A percentile compares a stretch with the other conserved stretches of the same genome.
Conservation (phyloP, 495 filamentous ascomycete species). For the Aspergillus haitiensis region DNA sequence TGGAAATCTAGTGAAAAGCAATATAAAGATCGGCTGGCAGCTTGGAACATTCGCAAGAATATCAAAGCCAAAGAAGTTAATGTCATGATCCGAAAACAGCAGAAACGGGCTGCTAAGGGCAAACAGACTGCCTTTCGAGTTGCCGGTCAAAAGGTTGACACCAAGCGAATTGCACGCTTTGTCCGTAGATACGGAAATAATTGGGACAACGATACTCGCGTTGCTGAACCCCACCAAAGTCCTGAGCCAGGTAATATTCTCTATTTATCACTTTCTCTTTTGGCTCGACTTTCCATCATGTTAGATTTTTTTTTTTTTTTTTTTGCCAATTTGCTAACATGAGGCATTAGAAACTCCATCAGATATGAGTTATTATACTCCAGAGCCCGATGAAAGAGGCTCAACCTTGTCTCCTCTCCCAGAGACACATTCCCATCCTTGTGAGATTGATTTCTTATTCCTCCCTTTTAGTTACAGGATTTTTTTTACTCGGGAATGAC, state of each 20-base stretch:
- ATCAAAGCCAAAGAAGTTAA: slow-evolving; percentile 48
- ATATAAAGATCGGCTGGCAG: slow-evolving; percentile 48
- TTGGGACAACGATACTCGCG: slow-evolving; percentile 29
- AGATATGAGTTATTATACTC: slow-evolving; percentile 47
- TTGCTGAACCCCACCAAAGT: slow-evolving; percentile 21
- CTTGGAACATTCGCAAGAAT: slow-evolving; percentile 48
- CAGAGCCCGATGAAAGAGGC: slow-evolving; percentile 35
- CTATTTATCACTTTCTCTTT: neutral
- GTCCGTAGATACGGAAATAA: slow-evolving; percentile 36
- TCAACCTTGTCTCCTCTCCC: slow-evolving; percentile 38
- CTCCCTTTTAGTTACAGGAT: neutral
- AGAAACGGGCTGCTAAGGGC: slow-evolving; percentile 44
- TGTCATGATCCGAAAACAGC: slow-evolving; percentile 45
- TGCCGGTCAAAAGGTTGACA: slow-evolving; percentile 39
- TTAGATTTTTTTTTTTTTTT: neutral
- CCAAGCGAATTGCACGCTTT: slow-evolving; percentile 43
- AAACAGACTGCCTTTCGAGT: slow-evolving; percentile 47
- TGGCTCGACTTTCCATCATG: neutral
- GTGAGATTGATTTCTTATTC: slow-evolving; percentile 26
- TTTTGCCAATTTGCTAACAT: slow-evolving; percentile 5
- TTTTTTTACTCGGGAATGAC: neutral
- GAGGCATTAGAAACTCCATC: slow-evolving; percentile 38
- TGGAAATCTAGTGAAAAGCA: slow-evolving; percentile 43
- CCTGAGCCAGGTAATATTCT: slow-evolving; percentile 36
- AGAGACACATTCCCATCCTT: slow-evolving; percentile 33